Evolutionary conservation across 148 eudicot genomes (phyloP), one percentile per base, ranked within the genome.

Genomic region (Silene conica): DNA sequence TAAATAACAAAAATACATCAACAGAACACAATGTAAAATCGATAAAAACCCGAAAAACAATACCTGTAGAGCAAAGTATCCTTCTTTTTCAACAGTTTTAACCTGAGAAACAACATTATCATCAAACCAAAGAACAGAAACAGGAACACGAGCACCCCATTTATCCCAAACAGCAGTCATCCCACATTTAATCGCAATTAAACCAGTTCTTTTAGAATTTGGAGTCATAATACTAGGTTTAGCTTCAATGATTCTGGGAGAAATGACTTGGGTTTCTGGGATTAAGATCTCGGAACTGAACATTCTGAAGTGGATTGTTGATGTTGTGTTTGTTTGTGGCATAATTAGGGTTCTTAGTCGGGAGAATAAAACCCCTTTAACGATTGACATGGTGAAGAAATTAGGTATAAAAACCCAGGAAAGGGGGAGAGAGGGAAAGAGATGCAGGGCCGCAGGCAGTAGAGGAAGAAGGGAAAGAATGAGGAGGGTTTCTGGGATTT

Each of bases 161-260:
- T 92, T 95, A 63, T 95, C 98, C 98, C 98, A 95, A 72, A 89
- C 74, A 0, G 93, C 97, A 60, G 84, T 85, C 98, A 95, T 92
- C 63, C 98, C 97, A 76, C 98, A 95, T 77, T 95, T 95, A 16
- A 95, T 80, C 18, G 93, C 98, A 22, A 95, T 88, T 20, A 82
- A 76, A 1, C 98, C 98, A 12, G 93, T 92, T 65, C 98, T 76
- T 61, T 56, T 87, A 18, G 98, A 95, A 0, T 79, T 66, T n/a
- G 83, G 83, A 22, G 77, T 79, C 98, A 95, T 95, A 0, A 82
- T 77, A 43, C 95, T 81, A 1, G 87, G 78, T 56, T 86, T 87
- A 2, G 85, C 74, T 68, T 86, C 89, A 5, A 94, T 87, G 20
- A 91, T 78, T 58, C 96, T 78, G 25, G 73, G 70, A 63, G 34